These are phyloP conservation scores for Colletotrichum sp. DNA, from an alignment of 2,329 filamentous ascomycete genomes.

Conservation along the genomic window DNA sequence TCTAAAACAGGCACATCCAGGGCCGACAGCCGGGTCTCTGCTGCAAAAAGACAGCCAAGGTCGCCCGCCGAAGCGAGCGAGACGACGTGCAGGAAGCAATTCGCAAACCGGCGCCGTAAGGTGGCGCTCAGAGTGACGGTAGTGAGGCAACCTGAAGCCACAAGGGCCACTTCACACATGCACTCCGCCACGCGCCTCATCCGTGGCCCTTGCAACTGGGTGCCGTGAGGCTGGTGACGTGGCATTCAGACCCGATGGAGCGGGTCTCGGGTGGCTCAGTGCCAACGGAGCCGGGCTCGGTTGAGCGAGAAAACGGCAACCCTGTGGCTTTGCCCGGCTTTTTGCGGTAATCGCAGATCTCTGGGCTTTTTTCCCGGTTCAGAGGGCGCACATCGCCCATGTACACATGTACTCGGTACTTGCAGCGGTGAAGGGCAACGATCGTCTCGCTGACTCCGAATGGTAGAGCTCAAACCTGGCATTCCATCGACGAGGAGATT, in stretches of 20 bases:
- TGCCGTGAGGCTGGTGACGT: conserved; percentile 24
- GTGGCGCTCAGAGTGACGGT: conserved; percentile 12
- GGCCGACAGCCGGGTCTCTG: not conserved
- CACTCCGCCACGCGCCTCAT: conserved; percentile 24
- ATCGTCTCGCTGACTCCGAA: conserved; percentile 21
- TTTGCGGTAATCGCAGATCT: conserved; percentile 13
- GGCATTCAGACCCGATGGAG: conserved; percentile 4
- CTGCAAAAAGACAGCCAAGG: not conserved
- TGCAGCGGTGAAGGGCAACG: conserved; percentile 1
- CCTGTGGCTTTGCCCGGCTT: conserved; percentile 9
- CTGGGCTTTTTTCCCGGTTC: not conserved
- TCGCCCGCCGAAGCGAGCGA: not conserved
- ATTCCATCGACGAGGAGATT: not conserved
- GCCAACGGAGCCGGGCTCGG: not conserved
- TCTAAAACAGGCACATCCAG: conserved; percentile 5
- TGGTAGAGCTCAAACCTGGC: not conserved
- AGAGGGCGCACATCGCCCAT: not conserved
- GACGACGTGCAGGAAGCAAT: conserved; percentile 10
- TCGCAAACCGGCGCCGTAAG: not conserved
- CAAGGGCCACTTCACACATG: not conserved
- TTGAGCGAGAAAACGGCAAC: not conserved
- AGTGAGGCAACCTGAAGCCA: conserved; percentile 16
- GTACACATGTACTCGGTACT: conserved; percentile 10
- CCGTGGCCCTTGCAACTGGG: not conserved
- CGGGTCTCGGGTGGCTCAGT: conserved; percentile 17